Evolutionary conservation across 2,329 filamentous ascomycete species (phyloP).

Genomic region (Fusarium sp.): DNA sequence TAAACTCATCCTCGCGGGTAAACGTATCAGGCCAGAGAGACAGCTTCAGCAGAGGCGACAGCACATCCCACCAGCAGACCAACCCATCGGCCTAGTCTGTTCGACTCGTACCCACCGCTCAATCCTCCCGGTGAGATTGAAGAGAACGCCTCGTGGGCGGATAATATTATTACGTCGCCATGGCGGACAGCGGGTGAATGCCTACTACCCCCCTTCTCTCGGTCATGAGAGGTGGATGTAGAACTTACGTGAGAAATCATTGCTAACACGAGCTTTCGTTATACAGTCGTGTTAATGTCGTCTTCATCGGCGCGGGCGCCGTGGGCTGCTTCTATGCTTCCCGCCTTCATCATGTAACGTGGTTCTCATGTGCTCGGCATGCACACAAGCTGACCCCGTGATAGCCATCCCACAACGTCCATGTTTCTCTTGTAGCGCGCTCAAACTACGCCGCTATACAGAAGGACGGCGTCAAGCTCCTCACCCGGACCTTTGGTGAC

Average conservation of each 20-base stretch:
- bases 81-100: neutral
- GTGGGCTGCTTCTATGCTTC: conserved; percentile 81
- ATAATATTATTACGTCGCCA: conserved; percentile 8
- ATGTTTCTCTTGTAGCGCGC: conserved; percentile 77
- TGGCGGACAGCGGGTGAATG: conserved; percentile 35
- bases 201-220: neutral
- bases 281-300: conserved; percentile 60
- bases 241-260: neutral
- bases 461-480: conserved; percentile 70
- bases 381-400: conserved; percentile 14
- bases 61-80: neutral
- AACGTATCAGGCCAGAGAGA: neutral
- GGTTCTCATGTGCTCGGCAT: conserved; percentile 3
- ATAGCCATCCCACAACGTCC: conserved; percentile 62
- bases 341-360: conserved; percentile 69
- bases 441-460: conserved; percentile 78
- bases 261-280: conserved; percentile 16
- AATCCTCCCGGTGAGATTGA: neutral
- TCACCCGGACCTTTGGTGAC: conserved; percentile 75
- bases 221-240: neutral
- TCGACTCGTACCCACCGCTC: neutral
- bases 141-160: neutral
- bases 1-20: conserved; percentile 17
- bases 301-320: conserved; percentile 78
- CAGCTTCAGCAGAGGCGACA: neutral